Base-by-base conservation (phyloP, 192 early-diverging fungal species). In the Linnemannia hyalina region DNA sequence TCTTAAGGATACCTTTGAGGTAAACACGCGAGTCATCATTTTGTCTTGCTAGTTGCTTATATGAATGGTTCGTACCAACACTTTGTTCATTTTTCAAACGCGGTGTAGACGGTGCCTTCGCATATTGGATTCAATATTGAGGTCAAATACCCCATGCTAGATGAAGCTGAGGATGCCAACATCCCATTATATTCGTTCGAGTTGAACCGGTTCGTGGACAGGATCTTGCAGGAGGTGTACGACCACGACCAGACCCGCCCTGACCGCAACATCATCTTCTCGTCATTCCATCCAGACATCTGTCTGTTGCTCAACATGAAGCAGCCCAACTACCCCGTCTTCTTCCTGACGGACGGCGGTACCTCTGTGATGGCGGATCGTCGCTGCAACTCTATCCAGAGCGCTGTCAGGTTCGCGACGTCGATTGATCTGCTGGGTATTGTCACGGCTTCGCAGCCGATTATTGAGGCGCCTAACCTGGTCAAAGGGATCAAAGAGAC, bases 131-230 rank as follows among this genome's bases (percentile, higher is more conserved):
- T 98, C 82, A 98, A 98, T 79, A 95, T 99, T 73, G 98, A 99
- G 84, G 93, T 99, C 88, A 99, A 99, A 89, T 99, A 98, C 76
- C 98, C 98, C 8, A 95, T 96, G 93, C 89, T 95, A 9, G 94
- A 97, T 75, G 98, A 99, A 81, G 96, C 97, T 52, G 95, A 97
- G 87, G 89, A 90, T 42, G 94, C 93, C 36, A 91, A 92, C 42
- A 89, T 99, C 20, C 92, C 86, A 18, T 80, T 91, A 20, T 92
- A 92, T 73, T 75, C 88, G 10, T 93, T 94, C 44, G 98, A 98
- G 80, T 88, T 96, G 77, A 98, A 99, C 82, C 80, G 91, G 23
- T 99, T 95, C 87, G 93, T 97, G 6, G 97, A 99, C 81, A 88
- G 91, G 18, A 97, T 99, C 52, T 89, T 99, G 11, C 83, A 96